These are phyloP conservation scores for Boletus pseudo-olivaceus DNA, from an alignment of 768 basidiomycete species.

Conservation along the genomic window DNA sequence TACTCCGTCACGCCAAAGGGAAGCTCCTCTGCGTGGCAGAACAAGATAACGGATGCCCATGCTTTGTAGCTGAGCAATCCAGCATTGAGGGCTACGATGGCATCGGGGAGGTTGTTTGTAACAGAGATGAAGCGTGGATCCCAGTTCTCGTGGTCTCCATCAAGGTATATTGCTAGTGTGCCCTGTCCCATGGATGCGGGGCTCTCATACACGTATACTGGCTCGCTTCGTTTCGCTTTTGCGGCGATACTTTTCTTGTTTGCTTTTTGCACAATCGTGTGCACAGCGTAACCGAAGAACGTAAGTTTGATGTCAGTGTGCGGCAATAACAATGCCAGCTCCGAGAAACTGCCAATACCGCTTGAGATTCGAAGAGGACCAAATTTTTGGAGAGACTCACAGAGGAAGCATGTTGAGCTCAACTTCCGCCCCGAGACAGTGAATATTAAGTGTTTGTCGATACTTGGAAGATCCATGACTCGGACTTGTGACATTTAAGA, in stretches of 20 bases:
- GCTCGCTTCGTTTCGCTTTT: conserved; percentile 25
- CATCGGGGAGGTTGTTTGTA: conserved; percentile 33
- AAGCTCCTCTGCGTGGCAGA: conserved; percentile 24
- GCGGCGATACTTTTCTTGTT: conserved; percentile 32
- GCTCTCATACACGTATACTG: conserved; percentile 35
- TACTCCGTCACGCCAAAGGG: conserved; percentile 37
- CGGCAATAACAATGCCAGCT: conserved; percentile 43
- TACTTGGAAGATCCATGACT: conserved; percentile 13
- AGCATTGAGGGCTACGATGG: conserved; percentile 40
- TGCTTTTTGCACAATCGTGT: conserved; percentile 31
- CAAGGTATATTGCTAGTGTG: conserved; percentile 36
- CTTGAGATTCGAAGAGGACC: not conserved
- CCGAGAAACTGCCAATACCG: conserved; percentile 36
- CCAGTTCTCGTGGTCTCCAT: conserved; percentile 27
- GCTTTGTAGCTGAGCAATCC: conserved; percentile 35
- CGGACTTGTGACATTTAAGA: conserved; percentile 31
- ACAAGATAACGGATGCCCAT: conserved; percentile 37
- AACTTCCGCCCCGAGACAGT: conserved; percentile 39
- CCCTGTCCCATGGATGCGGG: conserved; percentile 38
- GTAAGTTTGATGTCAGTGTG: conserved; percentile 43
- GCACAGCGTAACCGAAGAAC: conserved; percentile 36
- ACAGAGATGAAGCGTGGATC: conserved; percentile 22
- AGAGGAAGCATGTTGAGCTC: conserved; percentile 40
- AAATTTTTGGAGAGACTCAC: conserved; percentile 25
- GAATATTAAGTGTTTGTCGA: conserved; percentile 31